A percentile compares a stretch with the other conserved stretches of the same genome.
Conservation (phyloP, 2,329 filamentous ascomycete species). For the Ophiostoma angusticollis region DNA sequence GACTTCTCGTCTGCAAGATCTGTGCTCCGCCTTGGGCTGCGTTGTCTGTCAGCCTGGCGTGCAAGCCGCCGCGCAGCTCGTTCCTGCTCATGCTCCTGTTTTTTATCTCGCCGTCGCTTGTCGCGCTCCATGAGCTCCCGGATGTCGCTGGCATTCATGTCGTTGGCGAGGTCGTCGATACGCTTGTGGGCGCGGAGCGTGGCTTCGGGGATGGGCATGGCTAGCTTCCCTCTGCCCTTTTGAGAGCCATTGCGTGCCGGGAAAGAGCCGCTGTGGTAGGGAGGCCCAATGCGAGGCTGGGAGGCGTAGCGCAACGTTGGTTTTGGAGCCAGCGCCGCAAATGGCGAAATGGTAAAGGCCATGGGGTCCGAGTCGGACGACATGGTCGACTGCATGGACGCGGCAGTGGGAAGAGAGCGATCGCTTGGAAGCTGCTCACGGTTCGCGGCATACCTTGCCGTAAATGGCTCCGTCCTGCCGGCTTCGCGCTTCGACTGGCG, state of each 20-base stretch:
- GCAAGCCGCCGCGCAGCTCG: constrained; percentile 52
- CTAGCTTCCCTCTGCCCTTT: constrained; percentile 38
- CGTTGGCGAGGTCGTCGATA: constrained; percentile 64
- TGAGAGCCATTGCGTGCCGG: constrained; percentile 36
- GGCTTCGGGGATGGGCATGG: constrained; percentile 46
- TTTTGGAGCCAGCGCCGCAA: constrained; percentile 72
- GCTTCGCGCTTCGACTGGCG: constrained; percentile 50
- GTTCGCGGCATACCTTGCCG: constrained; percentile 22
- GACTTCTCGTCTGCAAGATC: too few relatives aligned
- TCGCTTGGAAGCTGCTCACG: constrained; percentile 52
- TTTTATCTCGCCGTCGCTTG: constrained; percentile 63
- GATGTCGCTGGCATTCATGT: constrained; percentile 70
- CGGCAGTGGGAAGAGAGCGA: constrained; percentile 59
- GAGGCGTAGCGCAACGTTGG: constrained; percentile 69
- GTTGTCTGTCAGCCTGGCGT: constrained; percentile 49
- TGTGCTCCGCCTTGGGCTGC: constrained; percentile 22
- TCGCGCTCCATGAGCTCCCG: constrained; percentile 87
- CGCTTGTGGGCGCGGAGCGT: constrained; percentile 47
- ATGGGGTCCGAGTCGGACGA: constrained; percentile 62
- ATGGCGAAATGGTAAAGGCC: constrained; percentile 66
- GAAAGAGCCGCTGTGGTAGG: constrained; percentile 29
- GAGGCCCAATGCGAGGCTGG: constrained; percentile 43
- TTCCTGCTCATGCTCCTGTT: constrained; percentile 54
- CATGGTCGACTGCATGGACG: constrained; percentile 64
- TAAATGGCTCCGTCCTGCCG: constrained; percentile 42